Percentiles rank a stretch among this genome's conserved stretches.
phyloP scores from a whole-genome alignment of 148 eudicot genomes.

The Suaeda aralocaspica region DNA sequence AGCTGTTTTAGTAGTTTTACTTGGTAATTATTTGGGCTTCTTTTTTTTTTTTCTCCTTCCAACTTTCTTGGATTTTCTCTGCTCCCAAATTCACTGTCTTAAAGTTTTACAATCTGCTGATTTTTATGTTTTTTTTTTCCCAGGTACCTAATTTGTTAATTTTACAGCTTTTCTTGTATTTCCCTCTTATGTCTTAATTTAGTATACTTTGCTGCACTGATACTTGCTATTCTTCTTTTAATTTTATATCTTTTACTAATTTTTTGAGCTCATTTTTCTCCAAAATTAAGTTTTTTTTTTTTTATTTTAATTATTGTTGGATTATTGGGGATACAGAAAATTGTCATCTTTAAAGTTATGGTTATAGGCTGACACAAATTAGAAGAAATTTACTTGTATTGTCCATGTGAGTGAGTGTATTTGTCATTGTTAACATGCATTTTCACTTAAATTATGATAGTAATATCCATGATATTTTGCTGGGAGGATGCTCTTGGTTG shows the following conservation, averaged over 20 bases:
- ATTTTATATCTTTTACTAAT: neutral
- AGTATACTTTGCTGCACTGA: slow-evolving; percentile 5
- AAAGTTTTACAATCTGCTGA: slow-evolving; percentile 23
- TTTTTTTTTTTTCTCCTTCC: slow-evolving; percentile 14
- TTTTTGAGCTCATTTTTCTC: neutral
- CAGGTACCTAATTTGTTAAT: slow-evolving; percentile 21
- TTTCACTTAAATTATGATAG: no score
- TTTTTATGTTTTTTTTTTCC: neutral
- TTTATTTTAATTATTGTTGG: no score
- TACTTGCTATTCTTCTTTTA: slow-evolving; percentile 5
- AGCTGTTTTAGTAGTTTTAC: slow-evolving; percentile 7
- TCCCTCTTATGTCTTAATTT: slow-evolving; percentile 6
- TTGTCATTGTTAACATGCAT: no score
- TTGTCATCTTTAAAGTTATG: slow-evolving; percentile 1
- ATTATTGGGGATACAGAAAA: slow-evolving; percentile 5
- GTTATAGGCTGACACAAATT: neutral
- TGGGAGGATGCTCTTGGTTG: no score
- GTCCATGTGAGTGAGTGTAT: no score
- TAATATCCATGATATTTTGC: no score
- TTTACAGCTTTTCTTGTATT: slow-evolving; percentile 24
- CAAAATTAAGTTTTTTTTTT: neutral
- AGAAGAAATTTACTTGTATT: no score
- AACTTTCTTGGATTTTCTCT: slow-evolving; percentile 31
- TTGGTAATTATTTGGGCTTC: slow-evolving; percentile 22
- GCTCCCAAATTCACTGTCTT: slow-evolving; percentile 14